phyloP scores from a whole-genome alignment of 2,329 filamentous ascomycete genomes.

The Colletotrichum incanum region DNA sequence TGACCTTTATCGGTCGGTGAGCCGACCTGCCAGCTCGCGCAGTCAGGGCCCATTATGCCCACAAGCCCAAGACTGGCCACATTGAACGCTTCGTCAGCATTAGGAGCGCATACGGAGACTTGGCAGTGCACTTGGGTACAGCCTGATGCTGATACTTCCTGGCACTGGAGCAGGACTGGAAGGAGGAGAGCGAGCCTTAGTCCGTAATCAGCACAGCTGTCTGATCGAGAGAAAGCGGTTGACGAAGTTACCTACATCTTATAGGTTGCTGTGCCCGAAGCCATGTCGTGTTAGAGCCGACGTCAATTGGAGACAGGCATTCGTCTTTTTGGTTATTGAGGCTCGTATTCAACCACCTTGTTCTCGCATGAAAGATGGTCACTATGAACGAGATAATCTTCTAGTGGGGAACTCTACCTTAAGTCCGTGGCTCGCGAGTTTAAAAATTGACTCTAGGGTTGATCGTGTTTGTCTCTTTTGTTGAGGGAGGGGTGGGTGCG shows the following conservation, averaged over 20 bases:
- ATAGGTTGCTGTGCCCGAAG: neutral
- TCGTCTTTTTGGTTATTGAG: neutral
- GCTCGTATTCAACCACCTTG: neutral
- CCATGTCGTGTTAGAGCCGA: neutral
- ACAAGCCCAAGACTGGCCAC: constrained; percentile 29
- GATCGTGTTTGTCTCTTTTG: neutral
- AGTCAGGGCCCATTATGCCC: constrained; percentile 33
- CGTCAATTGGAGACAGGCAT: neutral
- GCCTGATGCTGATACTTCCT: neutral
- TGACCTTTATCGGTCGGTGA: constrained; percentile 9
- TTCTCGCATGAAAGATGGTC: neutral
- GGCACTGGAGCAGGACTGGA: neutral
- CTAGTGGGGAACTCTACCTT: neutral
- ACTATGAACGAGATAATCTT: neutral
- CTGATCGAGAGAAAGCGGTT: neutral
- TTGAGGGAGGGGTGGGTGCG: neutral
- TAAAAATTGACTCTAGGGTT: neutral
- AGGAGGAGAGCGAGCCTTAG: constrained; percentile 1
- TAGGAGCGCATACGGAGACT: constrained; percentile 24
- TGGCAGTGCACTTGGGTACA: constrained; percentile 24
- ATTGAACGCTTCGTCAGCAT: constrained; percentile 25
- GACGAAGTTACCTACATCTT: neutral
- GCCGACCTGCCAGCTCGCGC: constrained; percentile 16
- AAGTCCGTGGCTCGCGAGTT: neutral
- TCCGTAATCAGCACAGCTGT: neutral